These are phyloP conservation scores for Triadica sebifera DNA, from an alignment of 345 rosid species.

Conservation along the genomic window DNA sequence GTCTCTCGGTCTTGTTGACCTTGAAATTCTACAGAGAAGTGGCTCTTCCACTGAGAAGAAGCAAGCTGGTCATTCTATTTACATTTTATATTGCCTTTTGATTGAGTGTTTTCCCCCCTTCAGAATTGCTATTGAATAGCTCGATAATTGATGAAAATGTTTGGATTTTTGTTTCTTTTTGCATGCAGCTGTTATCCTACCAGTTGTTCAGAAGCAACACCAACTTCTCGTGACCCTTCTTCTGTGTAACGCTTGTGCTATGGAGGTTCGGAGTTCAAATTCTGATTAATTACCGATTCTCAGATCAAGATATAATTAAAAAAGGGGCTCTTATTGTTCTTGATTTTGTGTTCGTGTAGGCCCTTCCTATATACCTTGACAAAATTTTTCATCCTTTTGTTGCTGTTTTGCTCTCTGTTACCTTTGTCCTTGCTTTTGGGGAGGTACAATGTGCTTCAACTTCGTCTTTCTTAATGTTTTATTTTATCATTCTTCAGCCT, in stretches of 20 bases:
- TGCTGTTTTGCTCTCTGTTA: constrained; percentile 34
- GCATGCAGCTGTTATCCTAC: constrained; percentile 24
- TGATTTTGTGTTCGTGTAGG: constrained; percentile 13
- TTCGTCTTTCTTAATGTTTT: background rate
- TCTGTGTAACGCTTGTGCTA: constrained; percentile 32
- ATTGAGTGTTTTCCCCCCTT: background rate
- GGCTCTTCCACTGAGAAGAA: constrained; percentile 59
- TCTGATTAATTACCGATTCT: background rate
- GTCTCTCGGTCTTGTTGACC: constrained; percentile 72
- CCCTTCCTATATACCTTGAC: constrained; percentile 32
- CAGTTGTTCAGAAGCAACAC: constrained; percentile 34
- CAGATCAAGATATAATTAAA: background rate
- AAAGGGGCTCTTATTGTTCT: background rate
- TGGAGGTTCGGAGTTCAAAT: constrained; percentile 15
- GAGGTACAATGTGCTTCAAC: constrained; percentile 18
- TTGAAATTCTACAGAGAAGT: constrained; percentile 64
- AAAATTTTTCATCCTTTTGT: constrained; percentile 29
- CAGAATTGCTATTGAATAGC: background rate
- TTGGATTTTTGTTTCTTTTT: background rate
- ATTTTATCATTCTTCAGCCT: background rate
- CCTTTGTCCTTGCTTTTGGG: constrained; percentile 31
- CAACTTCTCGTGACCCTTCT: constrained; percentile 35
- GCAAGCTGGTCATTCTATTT: constrained; percentile 43
- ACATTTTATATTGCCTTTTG: background rate
- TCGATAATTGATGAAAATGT: background rate